Evolutionary conservation across 345 rosid species (phyloP), one percentile per base, ranked within the genome.

Genomic region (Citropsis articulata): DNA sequence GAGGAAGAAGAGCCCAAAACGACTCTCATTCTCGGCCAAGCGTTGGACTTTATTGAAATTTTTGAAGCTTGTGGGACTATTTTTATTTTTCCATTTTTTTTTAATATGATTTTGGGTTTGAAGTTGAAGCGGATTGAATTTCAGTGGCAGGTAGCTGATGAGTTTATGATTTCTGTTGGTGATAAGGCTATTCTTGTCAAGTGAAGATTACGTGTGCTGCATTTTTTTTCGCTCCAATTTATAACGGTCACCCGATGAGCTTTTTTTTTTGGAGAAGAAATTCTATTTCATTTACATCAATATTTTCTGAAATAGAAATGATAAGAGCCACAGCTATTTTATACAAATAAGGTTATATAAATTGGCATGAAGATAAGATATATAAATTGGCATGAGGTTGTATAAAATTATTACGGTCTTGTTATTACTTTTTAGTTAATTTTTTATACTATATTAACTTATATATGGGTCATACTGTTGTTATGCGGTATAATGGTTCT

Each of bases 11-110:
- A 48, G 61, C 94, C 87, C 28, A 87, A 90, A 86, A 92, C 79
- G 80, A 89, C 87, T 69, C 82, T 86, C 97, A 94, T 94, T 81
- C 83, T 89, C 72, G 75, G 83, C 84, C 78, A 85, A 82, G 85
- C 73, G 90, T 83, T 83, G 38, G 60, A 71, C 25, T 3, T 3
- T 53, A 33, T 40, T 9, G 73, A 70, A 76, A 48, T 65, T 75
- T 77, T 48, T 71, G 84, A 79, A 30, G 78, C 24, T 48, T 9
- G 65, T 38, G 55, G 64, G 25, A 66, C 35, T n/a, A 57, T 27
- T 3, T 31, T 21, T 25, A 28, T 61, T 70, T 53, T 64, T 31
- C 50, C 50, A 0, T 12, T 45, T 53, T 5, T 16, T 53, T 53
- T 14, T 14, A 0, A 16, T 18, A 22, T 25, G 42, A 31, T 35